These are phyloP conservation scores for Ogataea kodamae DNA, from an alignment of 805 yeast genomes.

Conservation along the genomic window DNA sequence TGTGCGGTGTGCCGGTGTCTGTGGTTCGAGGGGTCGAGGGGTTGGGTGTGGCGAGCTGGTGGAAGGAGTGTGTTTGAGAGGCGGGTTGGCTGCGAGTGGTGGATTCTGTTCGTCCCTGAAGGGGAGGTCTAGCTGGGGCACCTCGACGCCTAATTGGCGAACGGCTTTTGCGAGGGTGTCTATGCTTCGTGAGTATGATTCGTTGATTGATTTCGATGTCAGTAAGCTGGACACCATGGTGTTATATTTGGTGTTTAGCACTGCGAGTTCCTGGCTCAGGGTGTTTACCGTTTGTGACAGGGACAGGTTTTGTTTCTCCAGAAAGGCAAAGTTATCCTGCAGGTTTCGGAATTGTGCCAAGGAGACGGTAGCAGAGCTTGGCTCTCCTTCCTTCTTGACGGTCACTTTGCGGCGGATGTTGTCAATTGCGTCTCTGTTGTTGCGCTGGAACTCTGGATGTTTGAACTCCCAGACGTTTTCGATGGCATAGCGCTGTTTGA, in stretches of 20 bases:
- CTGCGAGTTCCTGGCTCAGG: conserved; percentile 35
- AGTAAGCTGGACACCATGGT: conserved; percentile 61
- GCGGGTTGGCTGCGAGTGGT: conserved; percentile 2
- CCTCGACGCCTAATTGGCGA: conserved; percentile 56
- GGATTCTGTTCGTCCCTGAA: conserved; percentile 19
- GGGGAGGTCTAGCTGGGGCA: conserved; percentile 64
- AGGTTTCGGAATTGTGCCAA: conserved; percentile 23
- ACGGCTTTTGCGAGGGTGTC: conserved; percentile 47
- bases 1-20: conserved; percentile 19
- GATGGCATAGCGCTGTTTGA: conserved; percentile 68
- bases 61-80: conserved; percentile 1
- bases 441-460: conserved; percentile 81
- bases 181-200: conserved; percentile 52
- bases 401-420: conserved; percentile 85
- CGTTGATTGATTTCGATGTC: conserved; percentile 53
- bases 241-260: conserved; percentile 55
- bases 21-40: conserved; percentile 15
- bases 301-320: conserved; percentile 28
- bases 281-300: conserved; percentile 34
- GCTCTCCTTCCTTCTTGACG: conserved; percentile 30
- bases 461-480: conserved; percentile 76
- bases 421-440: conserved; percentile 76
- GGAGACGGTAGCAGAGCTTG: conserved; percentile 18
- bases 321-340: conserved; percentile 29
- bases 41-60: conserved; percentile 6